Percentiles rank a stretch among this genome's conserved stretches.
Evolutionary conservation across 345 rosid species (phyloP).

Genomic region (Gossypium ekmanianum): DNA sequence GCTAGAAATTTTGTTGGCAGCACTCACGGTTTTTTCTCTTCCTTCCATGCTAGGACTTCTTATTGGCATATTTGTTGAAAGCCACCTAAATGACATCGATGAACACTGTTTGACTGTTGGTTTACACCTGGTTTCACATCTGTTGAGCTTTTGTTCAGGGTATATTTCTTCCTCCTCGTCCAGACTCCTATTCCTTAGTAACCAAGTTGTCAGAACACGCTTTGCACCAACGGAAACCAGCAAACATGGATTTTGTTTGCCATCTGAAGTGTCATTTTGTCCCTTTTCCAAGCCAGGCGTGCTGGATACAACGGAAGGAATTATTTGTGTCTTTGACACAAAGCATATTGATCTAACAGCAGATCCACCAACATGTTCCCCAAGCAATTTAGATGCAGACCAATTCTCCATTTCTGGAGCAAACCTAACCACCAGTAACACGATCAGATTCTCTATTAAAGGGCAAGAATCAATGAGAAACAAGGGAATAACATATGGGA

Average conservation of each 20-base stretch:
- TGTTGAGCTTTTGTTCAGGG: slow-evolving; percentile 13
- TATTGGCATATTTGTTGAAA: slow-evolving; percentile 86
- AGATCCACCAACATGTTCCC: slow-evolving; percentile 98
- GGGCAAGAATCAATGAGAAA: not conserved
- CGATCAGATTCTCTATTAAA: not conserved
- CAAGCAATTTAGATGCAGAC: slow-evolving; percentile 76
- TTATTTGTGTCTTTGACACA: slow-evolving; percentile 47
- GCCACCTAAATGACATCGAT: slow-evolving; percentile 91
- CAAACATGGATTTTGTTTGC: slow-evolving; percentile 44
- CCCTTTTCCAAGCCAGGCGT: slow-evolving; percentile 20
- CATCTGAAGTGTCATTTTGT: slow-evolving; percentile 26
- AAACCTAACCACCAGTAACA: slow-evolving; percentile 42
- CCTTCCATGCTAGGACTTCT: slow-evolving; percentile 43
- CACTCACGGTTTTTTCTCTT: slow-evolving; percentile 28
- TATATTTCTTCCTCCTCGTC: slow-evolving; percentile 27
- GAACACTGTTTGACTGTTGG: slow-evolving; percentile 31
- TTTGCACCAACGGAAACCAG: slow-evolving; percentile 92
- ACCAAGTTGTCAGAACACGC: slow-evolving; percentile 86
- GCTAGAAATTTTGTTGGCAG: slow-evolving; percentile 20
- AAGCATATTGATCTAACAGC: slow-evolving; percentile 89
- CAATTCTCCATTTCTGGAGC: slow-evolving; percentile 51
- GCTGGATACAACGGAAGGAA: slow-evolving; percentile 32
- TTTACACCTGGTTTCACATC: slow-evolving; percentile 23
- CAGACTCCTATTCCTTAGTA: slow-evolving; percentile 46
- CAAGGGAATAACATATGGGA: not conserved